Base-by-base conservation (phyloP, 2,329 filamentous ascomycete species). In the Lasiodiplodia sp. region DNA sequence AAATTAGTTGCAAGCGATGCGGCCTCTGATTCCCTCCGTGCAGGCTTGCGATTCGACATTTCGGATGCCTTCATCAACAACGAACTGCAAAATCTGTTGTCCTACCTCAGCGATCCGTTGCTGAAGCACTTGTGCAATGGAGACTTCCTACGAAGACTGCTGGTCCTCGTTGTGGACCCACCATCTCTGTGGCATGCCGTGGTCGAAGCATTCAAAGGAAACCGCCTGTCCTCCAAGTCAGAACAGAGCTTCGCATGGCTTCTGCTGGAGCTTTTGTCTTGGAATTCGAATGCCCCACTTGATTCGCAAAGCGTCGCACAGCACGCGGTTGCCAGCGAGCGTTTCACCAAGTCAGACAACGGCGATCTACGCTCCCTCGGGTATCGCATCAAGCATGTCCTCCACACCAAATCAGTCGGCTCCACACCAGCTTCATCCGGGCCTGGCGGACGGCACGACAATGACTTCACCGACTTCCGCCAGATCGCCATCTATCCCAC, bases 371-470 rank as follows among this genome's bases (percentile, higher is more conserved):
- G 63, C 80, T 86, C 1, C 83, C 88, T 72, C 85, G 88, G 2
- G 86, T 85, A 68, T 68, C 93, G 31, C 79, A 88, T 70, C 76
- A 83, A 25, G 78, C 80, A 44, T 74, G 78, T 51, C 10, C 67
- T 79, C 0, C 79, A 85, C 0, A 84, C 89, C 49, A 47, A 28
- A 28, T 37, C 53, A 2, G 14, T 51, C 2, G 7, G n/a, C 1
- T 11, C 51, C 1, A 12, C 40, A 0, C 18, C 38, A 0, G 12
- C 28, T 2, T 10, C 38, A 5, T 23, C 40, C 47, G 71, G 67
- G 1, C 85, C 90, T 0, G 91, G 91, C 0, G 90, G 90, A 0
- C 85, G 91, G 0, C 91, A 94, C 71, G 89, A 94, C 76, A 94
- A 94, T 66, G 91, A 94, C 72, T 86, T 86, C 73, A 80, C 73